Evolutionary conservation across 495 filamentous ascomycete genomes (phyloP), one percentile per base, ranked within the genome.

Genomic region (Aspergillus carlsbadensis): DNA sequence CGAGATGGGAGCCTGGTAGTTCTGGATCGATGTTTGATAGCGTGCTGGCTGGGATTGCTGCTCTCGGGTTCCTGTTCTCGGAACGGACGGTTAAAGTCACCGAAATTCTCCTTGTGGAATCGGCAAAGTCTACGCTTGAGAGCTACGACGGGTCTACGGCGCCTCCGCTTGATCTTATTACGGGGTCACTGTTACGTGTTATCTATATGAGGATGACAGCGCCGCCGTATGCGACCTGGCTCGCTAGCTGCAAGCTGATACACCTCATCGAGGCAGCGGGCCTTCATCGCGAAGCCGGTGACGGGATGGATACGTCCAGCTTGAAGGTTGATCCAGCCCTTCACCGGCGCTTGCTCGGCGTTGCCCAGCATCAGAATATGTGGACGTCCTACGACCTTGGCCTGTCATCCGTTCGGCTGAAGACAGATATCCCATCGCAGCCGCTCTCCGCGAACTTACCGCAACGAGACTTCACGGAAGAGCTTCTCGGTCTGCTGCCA

Each of bases 331-430:
- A 75, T 50, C 51, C 64, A 17, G 70, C 78, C 14, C 61, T 69
- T 40, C 68, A 65, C 11, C 67, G 68, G 8, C 64, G 72, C 22
- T 47, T 77, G 1, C 67, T 74, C 42, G 75, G 76, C 34, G 69
- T 78, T 14, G 77, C 72, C 3, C 71, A 67, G 22, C 74, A 77
- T 39, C 62, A 75, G 40, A 81, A 77, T 56, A 66, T 71, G 6
- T 78, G 75, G 76, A 69, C 68, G 0, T 76, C 72, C 10, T 81
- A 74, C 52, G 80, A 83, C 49, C 70, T 81, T 10, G 80, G 79
- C 14, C 69, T 78, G 2, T 78, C 78, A 4, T 59, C 73, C 14
- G 73, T 81, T 0, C 61, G 61, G 0, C 63, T 78, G 8, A 63
- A 64, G 11, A 57, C 63, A 17, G 66, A 72, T 10, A 57, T 67